Conservation (phyloP, 1,139 yeast species). For the Insectozyma bohioensis region DNA sequence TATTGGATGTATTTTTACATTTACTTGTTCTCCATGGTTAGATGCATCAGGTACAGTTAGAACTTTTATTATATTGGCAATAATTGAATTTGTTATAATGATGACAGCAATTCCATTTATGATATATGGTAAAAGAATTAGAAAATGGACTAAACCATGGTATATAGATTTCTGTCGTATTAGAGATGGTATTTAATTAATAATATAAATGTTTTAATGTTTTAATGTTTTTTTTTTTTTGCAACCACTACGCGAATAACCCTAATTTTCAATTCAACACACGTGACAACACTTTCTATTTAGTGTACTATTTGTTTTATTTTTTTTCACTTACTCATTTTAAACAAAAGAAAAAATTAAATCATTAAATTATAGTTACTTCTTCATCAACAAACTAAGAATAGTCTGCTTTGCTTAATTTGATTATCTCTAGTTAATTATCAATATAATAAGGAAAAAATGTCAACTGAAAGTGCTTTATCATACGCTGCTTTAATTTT, state of each 20-base stretch:
- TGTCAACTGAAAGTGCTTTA: conserved; percentile 82
- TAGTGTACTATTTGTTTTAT: no score
- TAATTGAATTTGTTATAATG: conserved; percentile 56
- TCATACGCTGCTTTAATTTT: conserved; percentile 88
- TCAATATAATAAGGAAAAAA: conserved; percentile 37
- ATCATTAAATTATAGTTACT: not conserved
- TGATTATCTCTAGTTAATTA: conserved; percentile 44
- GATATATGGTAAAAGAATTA: conserved; percentile 34
- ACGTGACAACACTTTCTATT: conserved; percentile 4
- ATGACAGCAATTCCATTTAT: conserved; percentile 31
- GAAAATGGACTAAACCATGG: conserved; percentile 36
- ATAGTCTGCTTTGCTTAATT: conserved; percentile 69
- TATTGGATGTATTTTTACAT: conserved; percentile 74
- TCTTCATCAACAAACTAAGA: conserved; percentile 39
- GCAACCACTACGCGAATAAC: no score
- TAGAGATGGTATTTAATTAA: conserved; percentile 13
- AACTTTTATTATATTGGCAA: conserved; percentile 73
- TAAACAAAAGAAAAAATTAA: conserved; percentile 1
- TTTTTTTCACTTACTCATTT: not conserved
- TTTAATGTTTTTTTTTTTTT: conserved; percentile 1
- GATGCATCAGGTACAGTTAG: conserved; percentile 64
- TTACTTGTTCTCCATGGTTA: conserved; percentile 72
- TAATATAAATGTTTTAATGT: no score
- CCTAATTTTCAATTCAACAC: conserved; percentile 4
- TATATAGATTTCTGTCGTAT: conserved; percentile 20